These are phyloP conservation scores for Lathyrus sativus DNA, from an alignment of 306 rosid genomes.

Conservation along the genomic window DNA sequence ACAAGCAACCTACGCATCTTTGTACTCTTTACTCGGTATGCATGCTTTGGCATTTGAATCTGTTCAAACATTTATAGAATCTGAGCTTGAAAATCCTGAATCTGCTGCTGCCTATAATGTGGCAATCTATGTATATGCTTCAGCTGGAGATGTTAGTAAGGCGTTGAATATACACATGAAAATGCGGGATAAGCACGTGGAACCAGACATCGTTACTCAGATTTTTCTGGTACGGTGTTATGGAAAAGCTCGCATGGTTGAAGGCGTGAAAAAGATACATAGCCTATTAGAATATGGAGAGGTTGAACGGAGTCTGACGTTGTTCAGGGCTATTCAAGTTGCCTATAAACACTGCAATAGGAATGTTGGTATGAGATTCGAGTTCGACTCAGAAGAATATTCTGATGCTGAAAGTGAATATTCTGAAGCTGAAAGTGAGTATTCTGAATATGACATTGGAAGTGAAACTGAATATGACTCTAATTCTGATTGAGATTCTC, in stretches of 20 bases:
- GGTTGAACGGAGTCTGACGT: constrained; percentile 56
- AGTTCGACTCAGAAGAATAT: constrained; percentile 34
- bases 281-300: constrained; percentile 66
- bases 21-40: constrained; percentile 79
- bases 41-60: constrained; percentile 70
- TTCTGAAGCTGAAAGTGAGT: constrained; percentile 9
- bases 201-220: constrained; percentile 71
- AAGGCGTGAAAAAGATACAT: constrained; percentile 78
- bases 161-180: constrained; percentile 77
- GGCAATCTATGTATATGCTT: constrained; percentile 70
- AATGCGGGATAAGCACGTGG: constrained; percentile 69
- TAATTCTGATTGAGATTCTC: constrained; percentile 36
- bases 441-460: constrained; percentile 35
- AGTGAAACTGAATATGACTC: constrained; percentile 36
- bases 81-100: constrained; percentile 57
- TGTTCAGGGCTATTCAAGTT: constrained; percentile 68
- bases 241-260: constrained; percentile 84
- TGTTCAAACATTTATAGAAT: constrained; percentile 52
- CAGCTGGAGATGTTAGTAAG: constrained; percentile 62
- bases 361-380: constrained; percentile 60
- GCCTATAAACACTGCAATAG: constrained; percentile 67
- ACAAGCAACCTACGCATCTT: constrained; percentile 59
- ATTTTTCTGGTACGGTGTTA: constrained; percentile 70
- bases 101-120: constrained; percentile 59
- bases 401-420: constrained; percentile 9